Base-by-base conservation (phyloP, 2,329 filamentous ascomycete genomes). In the Juglanconis oblonga region DNA sequence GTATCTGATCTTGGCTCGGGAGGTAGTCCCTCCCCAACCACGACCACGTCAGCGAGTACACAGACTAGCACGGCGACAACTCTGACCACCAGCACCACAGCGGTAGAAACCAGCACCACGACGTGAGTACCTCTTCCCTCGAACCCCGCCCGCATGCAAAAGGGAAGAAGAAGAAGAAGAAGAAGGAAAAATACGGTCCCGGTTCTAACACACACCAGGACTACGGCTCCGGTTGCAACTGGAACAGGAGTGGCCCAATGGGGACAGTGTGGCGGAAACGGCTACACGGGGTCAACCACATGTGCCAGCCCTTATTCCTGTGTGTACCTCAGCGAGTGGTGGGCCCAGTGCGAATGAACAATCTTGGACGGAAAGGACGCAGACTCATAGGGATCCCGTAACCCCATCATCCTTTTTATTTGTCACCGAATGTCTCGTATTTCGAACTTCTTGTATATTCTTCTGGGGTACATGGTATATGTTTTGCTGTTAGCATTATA, bases 1-100 rank as follows among this genome's bases (percentile, higher is more conserved):
- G 70, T 72, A 65, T 59, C 67, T 38, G 69, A 73, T 58, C 67
- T 81, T 58, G 67, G 63, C 7, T 47, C 45, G n/a, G 55, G 47
- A 8, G 47, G 51, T 31, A 35, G 6, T 24, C 29, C 57, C 13
- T 53, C 58, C 3, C 29, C 24, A 32, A 32, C 29, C 5, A 57
- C 64, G 38, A 58, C 58, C 10, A 56, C 64, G 24, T 53, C 51
- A 24, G 40, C 61, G 1, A 58, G 58, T 3, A 64, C 64, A 4
- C 45, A 56, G 2, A 58, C 65, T 6, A 24, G 17, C 17, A 2
- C 17, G 17, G 29, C 58, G 10, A 58, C 54, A 4, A 47, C 59
- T 3, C 14, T 35, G 8, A 58, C 59, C 3, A 62, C 62, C 4
- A 52, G 59, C 0, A 58, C 60, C 1, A 52, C 59, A 4, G 44